These are phyloP conservation scores for Monosporascus sp. DNA, from an alignment of 2,329 filamentous ascomycete species.

Conservation along the genomic window DNA sequence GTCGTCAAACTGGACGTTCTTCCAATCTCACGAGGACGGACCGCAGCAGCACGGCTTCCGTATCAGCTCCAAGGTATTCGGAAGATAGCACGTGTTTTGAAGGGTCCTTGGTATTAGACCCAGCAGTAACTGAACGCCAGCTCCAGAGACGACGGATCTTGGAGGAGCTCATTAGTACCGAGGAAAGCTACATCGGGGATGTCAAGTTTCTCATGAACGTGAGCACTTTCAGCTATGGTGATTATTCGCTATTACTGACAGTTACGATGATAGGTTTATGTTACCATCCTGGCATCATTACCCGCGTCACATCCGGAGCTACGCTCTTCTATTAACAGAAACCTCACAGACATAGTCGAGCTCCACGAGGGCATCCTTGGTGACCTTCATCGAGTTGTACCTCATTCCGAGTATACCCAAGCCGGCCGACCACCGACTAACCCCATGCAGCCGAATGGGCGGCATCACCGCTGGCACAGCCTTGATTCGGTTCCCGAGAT, in stretches of 20 bases:
- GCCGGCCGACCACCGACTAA: conserved; percentile 25
- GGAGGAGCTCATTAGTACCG: conserved; percentile 79
- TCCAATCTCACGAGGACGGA: conserved; percentile 53
- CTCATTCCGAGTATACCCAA: conserved; percentile 60
- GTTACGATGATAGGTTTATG: conserved; percentile 55
- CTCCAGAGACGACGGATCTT: conserved; percentile 73
- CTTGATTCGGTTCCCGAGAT: conserved; percentile 41
- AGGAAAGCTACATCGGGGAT: conserved; percentile 84
- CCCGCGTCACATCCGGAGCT: conserved; percentile 59
- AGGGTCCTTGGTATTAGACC: conserved; percentile 50
- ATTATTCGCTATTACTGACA: conserved; percentile 11
- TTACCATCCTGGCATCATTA: conserved; percentile 68
- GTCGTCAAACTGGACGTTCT: conserved; percentile 45
- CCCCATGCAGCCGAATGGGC: conserved; percentile 14
- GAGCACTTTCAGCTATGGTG: conserved; percentile 23
- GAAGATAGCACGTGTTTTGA: conserved; percentile 62
- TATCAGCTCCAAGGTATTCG: conserved; percentile 54
- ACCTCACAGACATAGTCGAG: conserved; percentile 72
- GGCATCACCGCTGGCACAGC: conserved; percentile 44
- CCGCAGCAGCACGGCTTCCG: conserved; percentile 57
- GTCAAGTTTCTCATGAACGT: conserved; percentile 83
- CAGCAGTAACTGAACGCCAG: conserved; percentile 64
- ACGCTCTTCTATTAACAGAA: conserved; percentile 69
- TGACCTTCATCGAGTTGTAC: conserved; percentile 66
- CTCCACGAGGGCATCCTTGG: conserved; percentile 78